phyloP scores from a whole-genome alignment of 169 alveolate genomes.

The Babesia bigemina region DNA sequence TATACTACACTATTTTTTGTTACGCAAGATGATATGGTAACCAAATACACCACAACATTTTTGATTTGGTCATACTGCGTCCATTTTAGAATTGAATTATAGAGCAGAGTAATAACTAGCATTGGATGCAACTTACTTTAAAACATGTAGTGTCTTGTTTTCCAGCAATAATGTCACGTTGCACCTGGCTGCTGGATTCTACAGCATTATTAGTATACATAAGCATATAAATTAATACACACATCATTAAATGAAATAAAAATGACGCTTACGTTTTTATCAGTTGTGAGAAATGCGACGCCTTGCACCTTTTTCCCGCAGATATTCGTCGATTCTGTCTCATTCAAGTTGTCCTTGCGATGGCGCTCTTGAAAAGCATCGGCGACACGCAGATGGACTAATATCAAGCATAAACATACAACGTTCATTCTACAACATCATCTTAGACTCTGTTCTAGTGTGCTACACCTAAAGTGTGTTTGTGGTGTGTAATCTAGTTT shows the following conservation, averaged over 20 bases:
- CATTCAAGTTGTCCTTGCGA: constrained; percentile 12
- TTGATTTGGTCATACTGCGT: too few species aligned
- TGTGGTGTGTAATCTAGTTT: constrained; percentile 23
- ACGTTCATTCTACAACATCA: constrained; percentile 2
- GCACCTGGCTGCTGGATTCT: constrained; percentile 21
- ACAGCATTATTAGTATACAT: background rate
- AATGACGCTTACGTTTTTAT: background rate
- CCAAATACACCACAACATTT: too few species aligned
- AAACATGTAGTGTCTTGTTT: background rate
- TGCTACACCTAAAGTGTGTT: background rate
- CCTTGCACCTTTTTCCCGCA: constrained; percentile 25
- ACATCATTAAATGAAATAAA: background rate
- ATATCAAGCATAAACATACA: background rate
- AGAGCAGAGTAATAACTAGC: too few species aligned
- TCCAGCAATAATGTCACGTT: constrained; percentile 33
- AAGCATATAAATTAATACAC: background rate
- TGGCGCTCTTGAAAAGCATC: constrained; percentile 18
- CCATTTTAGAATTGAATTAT: too few species aligned
- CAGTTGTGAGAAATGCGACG: constrained; percentile 1
- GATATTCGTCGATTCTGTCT: background rate
- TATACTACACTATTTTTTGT: too few species aligned
- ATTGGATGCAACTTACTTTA: constrained; percentile 7
- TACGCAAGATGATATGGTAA: too few species aligned
- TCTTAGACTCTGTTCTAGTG: too few species aligned
- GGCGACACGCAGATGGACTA: background rate